Conservation (phyloP, 2,329 filamentous ascomycete genomes). For the Aspergillus sergii region DNA sequence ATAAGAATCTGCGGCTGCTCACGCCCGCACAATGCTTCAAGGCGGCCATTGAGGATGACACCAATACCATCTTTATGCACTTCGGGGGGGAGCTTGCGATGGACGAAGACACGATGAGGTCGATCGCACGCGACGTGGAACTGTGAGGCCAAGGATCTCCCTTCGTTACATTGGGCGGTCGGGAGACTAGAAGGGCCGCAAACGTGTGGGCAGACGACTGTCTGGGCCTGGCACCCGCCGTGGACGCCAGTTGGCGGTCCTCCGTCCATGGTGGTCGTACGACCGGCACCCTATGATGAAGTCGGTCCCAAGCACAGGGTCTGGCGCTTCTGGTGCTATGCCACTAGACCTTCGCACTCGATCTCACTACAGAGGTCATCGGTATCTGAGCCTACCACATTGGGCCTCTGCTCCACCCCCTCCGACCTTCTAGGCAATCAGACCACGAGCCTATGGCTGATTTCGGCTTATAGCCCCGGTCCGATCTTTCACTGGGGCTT, state of each 20-base stretch:
- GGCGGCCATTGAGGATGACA: conserved; percentile 19
- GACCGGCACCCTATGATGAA: neutral
- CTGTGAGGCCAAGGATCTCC: neutral
- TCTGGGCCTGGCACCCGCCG: neutral
- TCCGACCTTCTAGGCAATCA: conserved; percentile 2
- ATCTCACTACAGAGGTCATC: neutral
- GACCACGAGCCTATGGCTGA: conserved; percentile 6
- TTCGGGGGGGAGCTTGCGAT: conserved; percentile 6
- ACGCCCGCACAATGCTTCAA: conserved; percentile 21
- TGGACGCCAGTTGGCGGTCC: conserved; percentile 20
- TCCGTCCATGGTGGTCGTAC: conserved; percentile 2
- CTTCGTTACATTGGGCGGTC: conserved; percentile 5
- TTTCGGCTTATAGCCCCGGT: neutral
- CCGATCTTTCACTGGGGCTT: neutral
- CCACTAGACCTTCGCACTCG: neutral
- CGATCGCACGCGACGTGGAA: neutral
- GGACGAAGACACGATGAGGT: neutral
- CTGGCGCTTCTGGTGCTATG: neutral
- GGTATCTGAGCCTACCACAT: neutral
- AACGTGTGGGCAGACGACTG: conserved; percentile 9
- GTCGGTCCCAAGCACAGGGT: neutral
- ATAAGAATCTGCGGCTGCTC: conserved; percentile 19
- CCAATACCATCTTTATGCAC: conserved; percentile 21
- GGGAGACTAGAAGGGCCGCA: conserved; percentile 12
- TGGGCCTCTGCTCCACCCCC: neutral